Evolutionary conservation across 1,284 basidiomycete species (phyloP), one percentile per base, ranked within the genome.

Genomic region (Veloboletus limbatus): DNA sequence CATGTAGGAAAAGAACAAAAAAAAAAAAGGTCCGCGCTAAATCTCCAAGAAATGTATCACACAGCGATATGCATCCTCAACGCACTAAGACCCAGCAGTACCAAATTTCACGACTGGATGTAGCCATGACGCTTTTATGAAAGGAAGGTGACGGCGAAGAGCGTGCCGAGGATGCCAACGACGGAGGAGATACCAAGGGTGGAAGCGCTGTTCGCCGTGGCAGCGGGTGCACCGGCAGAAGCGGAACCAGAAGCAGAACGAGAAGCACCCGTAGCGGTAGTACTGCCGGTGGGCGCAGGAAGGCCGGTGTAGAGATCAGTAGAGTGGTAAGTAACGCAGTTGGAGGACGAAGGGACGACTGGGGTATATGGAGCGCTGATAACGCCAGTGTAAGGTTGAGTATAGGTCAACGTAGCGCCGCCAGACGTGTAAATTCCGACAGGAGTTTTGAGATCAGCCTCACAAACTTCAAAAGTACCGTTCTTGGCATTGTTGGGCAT

Each of bases 301-400:
- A 67, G 47, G 28, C 13, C 13, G 2, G 51, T 45, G 40, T 63
- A 89, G 11, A 89, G 68, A 13, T 68, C 74, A 1, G 74, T 51
- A 16, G 79, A 82, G 22, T 71, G 58, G 62, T 73, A 81, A 0
- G 76, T 74, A 8, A 71, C 68, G 60, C 88, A 92, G 69, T 80
- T 79, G 39, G 79, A 82, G 17, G 78, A 78, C 1, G 77, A 58
- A 8, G 88, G 86, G 33, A 82, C 60, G 13, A 63, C 60, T 6
- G 85, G 70, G 0, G 71, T 72, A 69, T 85, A 90, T 0, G 86
- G 85, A 25, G 44, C 43, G 9, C 1, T 22, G 7, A 52, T 9
- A 26, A 77, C 66, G 6, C 75, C 75, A 22, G 62, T 58, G 18
- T n/a, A 6, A 3, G 66, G 57, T 14, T 64, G 62, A 11, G 31